Evolutionary conservation across 2,329 filamentous ascomycete genomes (phyloP).

Genomic region (Pezicula rhizophila): DNA sequence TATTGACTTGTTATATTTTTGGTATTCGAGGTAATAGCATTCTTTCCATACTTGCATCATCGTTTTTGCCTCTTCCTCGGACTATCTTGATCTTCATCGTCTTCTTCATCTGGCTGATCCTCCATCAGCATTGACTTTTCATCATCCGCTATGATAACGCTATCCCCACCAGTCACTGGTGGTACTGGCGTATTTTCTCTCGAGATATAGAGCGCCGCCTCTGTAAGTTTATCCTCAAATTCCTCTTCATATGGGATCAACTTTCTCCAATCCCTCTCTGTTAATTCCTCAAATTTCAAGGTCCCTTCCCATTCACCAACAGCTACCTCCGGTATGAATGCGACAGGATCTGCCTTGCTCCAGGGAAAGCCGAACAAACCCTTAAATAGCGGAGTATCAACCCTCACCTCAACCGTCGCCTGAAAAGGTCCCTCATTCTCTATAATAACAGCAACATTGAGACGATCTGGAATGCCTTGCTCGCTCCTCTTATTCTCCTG

Average conservation of each 20-base stretch:
- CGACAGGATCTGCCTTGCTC: conserved; percentile 10
- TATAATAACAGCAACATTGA: conserved; percentile 11
- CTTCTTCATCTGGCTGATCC: too few species aligned
- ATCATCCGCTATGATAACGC: too few species aligned
- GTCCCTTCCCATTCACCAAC: conserved; percentile 15
- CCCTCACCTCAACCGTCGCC: conserved; percentile 10
- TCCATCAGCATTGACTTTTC: too few species aligned
- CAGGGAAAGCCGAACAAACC: conserved; percentile 11
- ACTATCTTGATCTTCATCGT: too few species aligned
- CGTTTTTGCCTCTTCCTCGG: too few species aligned
- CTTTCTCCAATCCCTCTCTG: conserved; percentile 10
- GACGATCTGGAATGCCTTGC: conserved; percentile 11
- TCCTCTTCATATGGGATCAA: conserved; percentile 11
- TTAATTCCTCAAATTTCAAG: conserved; percentile 13
- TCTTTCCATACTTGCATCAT: too few species aligned
- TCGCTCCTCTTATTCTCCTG: conserved; percentile 11
- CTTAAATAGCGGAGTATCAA: conserved; percentile 13
- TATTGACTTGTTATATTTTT: too few species aligned
- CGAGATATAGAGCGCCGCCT: not conserved
- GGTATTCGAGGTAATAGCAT: too few species aligned
- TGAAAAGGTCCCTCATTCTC: conserved; percentile 4
- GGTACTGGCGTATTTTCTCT: not conserved
- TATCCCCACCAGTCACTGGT: too few species aligned
- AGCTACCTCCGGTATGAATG: conserved; percentile 8
- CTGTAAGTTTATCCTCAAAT: conserved; percentile 9